Conservation (phyloP, 345 rosid genomes). For the Nasturtium officinale region DNA sequence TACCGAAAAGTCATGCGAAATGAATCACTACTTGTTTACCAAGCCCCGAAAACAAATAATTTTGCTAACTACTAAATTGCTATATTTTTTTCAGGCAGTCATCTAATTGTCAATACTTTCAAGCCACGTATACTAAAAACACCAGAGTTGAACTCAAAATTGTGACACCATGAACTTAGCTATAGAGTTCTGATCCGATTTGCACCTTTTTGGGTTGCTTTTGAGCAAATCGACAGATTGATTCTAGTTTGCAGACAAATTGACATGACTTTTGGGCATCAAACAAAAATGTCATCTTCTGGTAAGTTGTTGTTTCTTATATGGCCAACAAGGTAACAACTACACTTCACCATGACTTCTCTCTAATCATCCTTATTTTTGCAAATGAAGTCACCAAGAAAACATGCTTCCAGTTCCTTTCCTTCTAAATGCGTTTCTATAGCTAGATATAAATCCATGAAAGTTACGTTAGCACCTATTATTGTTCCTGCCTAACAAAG, state of each 20-base stretch:
- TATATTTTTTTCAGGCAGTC: not conserved
- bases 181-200: not conserved
- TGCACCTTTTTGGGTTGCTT: not conserved
- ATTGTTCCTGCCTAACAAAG: not conserved
- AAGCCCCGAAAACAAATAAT: not conserved
- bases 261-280: not conserved
- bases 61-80: not conserved
- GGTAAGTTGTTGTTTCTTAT: not conserved
- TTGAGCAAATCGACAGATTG: not conserved
- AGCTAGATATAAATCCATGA: not conserved
- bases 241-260: not conserved
- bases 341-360: not conserved
- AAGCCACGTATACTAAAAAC: no score
- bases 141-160: not conserved
- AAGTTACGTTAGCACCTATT: not conserved
- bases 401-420: not conserved
- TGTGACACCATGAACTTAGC: not conserved
- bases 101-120: not conserved
- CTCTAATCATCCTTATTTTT: not conserved
- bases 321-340: not conserved
- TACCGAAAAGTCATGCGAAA: not conserved
- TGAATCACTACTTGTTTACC: not conserved
- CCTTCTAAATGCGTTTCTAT: not conserved
- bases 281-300: not conserved
- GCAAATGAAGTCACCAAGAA: not conserved